Evolutionary conservation across 345 rosid genomes (phyloP), one percentile per base, ranked within the genome.

Genomic region (Rhodamnia argentea): DNA sequence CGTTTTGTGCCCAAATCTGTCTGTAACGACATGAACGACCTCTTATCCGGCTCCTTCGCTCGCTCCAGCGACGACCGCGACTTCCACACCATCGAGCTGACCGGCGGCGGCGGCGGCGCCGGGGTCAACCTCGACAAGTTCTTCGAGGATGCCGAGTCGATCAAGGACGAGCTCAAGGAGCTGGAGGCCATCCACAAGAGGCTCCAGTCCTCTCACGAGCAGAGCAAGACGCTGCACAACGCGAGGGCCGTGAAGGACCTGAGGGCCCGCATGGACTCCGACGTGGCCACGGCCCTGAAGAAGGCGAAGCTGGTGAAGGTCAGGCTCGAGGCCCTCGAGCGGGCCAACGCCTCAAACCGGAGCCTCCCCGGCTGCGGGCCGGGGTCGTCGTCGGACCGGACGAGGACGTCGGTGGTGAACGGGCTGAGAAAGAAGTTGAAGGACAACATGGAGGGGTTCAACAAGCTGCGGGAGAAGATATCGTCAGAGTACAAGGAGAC

Each of bases 391-490:
- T 93, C 99, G 6, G 99, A 98, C 87, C 90, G 99, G 83, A 96
- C 98, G 5, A 88, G 99, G 87, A 94, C 96, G 0, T 92, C 96
- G 0, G 95, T 98, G 50, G 95, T 98, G 86, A 95, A 91, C 85
- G 99, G 99, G 26, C 85, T 98, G 86, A 92, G 99, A 89, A 98
- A 98, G 95, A 96, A 96, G 91, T 83, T 98, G 90, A 94, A 93
- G 91, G 99, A 96, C 52, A 92, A 94, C 2, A 96, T 98, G 99
- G 98, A 96, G 84, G 92, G 94, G 53, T 98, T 97, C 64, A 94
- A 86, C 42, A 89, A 83, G 20, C 87, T 98, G 91, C 94, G 99
- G 82, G 93, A 93, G 90, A 89, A 88, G 88, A 93, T 96, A 50
- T 94, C 98, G 40, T 81, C 91, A 0, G 99, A 98, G 94, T 94